These are phyloP conservation scores for Jamesozyma gamospora DNA, from an alignment of 805 yeast species.

Conservation along the genomic window DNA sequence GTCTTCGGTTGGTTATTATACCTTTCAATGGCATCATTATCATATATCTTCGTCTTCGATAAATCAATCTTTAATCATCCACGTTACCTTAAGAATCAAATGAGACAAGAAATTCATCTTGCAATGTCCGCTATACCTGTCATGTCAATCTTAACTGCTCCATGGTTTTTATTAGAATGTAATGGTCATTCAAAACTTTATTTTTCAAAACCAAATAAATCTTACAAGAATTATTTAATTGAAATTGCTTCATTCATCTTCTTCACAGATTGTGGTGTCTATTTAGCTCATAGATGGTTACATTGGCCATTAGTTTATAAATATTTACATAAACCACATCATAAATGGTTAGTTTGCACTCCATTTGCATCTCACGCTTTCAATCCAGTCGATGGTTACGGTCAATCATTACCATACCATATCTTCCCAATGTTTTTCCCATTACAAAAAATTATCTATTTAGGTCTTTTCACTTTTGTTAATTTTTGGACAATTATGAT, in stretches of 20 bases:
- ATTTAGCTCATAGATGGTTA: slow-evolving; percentile 81
- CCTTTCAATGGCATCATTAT: slow-evolving; percentile 60
- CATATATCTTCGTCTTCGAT: slow-evolving; percentile 75
- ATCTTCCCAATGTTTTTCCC: slow-evolving; percentile 88
- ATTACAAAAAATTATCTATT: slow-evolving; percentile 75
- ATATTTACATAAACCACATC: slow-evolving; percentile 89
- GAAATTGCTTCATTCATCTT: slow-evolving; percentile 75
- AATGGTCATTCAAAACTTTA: slow-evolving; percentile 77
- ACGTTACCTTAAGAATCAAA: slow-evolving; percentile 87
- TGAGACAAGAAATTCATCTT: slow-evolving; percentile 68
- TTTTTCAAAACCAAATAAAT: slow-evolving; percentile 51
- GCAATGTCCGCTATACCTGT: slow-evolving; percentile 77
- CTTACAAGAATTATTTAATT: slow-evolving; percentile 49
- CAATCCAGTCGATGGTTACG: slow-evolving; percentile 96
- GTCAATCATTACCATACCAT: slow-evolving; percentile 90
- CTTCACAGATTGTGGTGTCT: slow-evolving; percentile 91
- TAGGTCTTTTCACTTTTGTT: slow-evolving; percentile 76
- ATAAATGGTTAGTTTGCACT: slow-evolving; percentile 97
- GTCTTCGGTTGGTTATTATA: slow-evolving; percentile 84
- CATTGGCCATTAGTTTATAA: slow-evolving; percentile 91
- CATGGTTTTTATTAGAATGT: slow-evolving; percentile 80
- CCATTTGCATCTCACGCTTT: slow-evolving; percentile 98
- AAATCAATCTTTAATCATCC: slow-evolving; percentile 91
- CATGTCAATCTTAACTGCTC: slow-evolving; percentile 80
- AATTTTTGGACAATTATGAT: slow-evolving; percentile 98